Conservation (phyloP, 306 rosid genomes). For the Fragaria nilgerrensis region DNA sequence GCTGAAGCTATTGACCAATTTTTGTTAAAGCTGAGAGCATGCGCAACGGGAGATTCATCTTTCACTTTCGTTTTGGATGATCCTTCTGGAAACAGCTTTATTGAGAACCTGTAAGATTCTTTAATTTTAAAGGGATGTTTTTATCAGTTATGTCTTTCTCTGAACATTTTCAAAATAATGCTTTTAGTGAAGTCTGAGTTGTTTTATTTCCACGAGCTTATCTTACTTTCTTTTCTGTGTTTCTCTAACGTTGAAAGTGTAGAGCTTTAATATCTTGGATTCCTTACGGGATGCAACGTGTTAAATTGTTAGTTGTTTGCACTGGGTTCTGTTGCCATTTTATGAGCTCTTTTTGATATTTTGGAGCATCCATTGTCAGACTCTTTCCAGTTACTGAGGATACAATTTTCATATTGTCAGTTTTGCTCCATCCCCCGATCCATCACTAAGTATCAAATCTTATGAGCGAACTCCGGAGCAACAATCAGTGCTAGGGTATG, state of each 20-base stretch:
- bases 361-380: slow-evolving; percentile 7
- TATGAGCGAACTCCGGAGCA: slow-evolving; percentile 93
- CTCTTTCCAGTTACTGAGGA: slow-evolving; percentile 9
- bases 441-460: slow-evolving; percentile 66
- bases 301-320: slow-evolving; percentile 1
- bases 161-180: background rate
- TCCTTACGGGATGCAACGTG: slow-evolving; percentile 9
- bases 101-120: slow-evolving; percentile 84
- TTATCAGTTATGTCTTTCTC: background rate
- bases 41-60: slow-evolving; percentile 59
- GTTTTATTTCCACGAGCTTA: background rate
- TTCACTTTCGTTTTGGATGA: slow-evolving; percentile 83
- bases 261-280: background rate
- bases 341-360: background rate
- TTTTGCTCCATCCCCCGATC: slow-evolving; percentile 85
- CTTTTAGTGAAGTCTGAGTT: background rate
- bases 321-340: slow-evolving; percentile 16
- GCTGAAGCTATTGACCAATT: slow-evolving; percentile 89
- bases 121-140: background rate
- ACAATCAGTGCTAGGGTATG: slow-evolving; percentile 75
- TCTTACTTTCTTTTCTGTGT: background rate
- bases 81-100: slow-evolving; percentile 96
- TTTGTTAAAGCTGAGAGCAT: slow-evolving; percentile 69
- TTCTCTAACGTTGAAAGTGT: background rate
- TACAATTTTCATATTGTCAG: slow-evolving; percentile 32